Evolutionary conservation across 2,329 filamentous ascomycete genomes (phyloP).

Genomic region (Fusarium buxicola): DNA sequence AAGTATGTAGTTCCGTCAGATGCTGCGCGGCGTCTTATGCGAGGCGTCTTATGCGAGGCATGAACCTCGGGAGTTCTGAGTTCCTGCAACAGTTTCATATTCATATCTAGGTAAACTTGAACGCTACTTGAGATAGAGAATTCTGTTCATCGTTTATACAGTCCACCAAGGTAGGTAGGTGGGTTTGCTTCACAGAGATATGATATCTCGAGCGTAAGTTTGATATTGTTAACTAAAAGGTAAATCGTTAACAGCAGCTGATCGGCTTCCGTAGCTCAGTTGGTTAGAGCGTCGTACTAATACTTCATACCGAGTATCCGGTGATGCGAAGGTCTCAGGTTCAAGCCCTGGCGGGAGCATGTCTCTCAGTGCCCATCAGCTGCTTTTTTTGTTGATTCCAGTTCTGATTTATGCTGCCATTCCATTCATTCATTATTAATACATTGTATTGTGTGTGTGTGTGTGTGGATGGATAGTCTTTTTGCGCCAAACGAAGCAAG

Average conservation of each 20-base stretch:
- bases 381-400: slow-evolving; percentile 15
- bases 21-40: no score
- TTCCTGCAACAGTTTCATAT: no score
- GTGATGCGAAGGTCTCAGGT: slow-evolving; percentile 47
- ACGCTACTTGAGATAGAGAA: no score
- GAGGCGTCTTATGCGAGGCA: no score
- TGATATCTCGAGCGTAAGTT: not conserved
- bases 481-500: no score
- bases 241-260: slow-evolving; percentile 6
- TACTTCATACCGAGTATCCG: slow-evolving; percentile 40
- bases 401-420: not conserved
- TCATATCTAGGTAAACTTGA: no score
- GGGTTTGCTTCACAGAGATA: no score
- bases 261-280: slow-evolving; percentile 47
- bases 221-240: not conserved
- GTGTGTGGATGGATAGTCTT: no score
- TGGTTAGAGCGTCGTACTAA: slow-evolving; percentile 48
- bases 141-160: no score
- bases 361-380: slow-evolving; percentile 34
- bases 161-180: no score
- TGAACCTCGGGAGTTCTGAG: no score
- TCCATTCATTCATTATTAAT: not conserved
- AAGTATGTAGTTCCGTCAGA: no score
- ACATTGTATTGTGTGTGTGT: not conserved
- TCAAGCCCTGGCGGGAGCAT: slow-evolving; percentile 47